Conservation (phyloP, 2,329 filamentous ascomycete species). For the Eutypa lata region DNA sequence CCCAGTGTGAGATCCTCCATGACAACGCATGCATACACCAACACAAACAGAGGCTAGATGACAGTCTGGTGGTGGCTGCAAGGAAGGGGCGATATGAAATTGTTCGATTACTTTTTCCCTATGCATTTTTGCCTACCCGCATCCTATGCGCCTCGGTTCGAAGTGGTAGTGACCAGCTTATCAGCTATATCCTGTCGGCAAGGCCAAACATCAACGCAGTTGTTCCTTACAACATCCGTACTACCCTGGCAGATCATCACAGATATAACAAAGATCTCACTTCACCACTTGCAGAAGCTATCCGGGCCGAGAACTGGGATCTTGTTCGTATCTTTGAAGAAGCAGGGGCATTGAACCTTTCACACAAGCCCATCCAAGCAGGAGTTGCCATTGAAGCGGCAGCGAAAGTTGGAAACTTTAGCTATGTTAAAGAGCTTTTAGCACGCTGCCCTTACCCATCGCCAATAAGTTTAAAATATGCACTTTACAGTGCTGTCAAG, state of each 20-base stretch:
- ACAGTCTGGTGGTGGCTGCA: not conserved
- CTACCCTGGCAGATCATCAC: not conserved
- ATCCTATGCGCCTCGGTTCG: not conserved
- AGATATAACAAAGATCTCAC: not conserved
- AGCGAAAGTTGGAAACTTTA: not conserved
- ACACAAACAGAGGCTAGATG: not conserved
- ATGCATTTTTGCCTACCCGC: not conserved
- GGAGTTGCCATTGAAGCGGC: not conserved
- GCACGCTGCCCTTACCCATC: not conserved
- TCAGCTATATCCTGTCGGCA: not conserved
- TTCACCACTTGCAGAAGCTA: not conserved
- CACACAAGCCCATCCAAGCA: not conserved
- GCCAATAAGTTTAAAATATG: not conserved
- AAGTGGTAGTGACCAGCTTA: not conserved
- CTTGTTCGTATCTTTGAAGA: conserved; percentile 2
- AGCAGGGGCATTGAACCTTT: not conserved
- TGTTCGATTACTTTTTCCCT: not conserved
- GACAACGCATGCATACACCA: not conserved
- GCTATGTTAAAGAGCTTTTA: not conserved
- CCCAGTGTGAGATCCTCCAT: not conserved
- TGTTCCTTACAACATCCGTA: not conserved
- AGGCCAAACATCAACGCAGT: not conserved
- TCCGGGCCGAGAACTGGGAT: not conserved
- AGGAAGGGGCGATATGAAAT: not conserved
- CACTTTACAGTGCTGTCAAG: not conserved